Evolutionary conservation across 805 yeast genomes (phyloP).

Genomic region (Cephaloascus albidus): DNA sequence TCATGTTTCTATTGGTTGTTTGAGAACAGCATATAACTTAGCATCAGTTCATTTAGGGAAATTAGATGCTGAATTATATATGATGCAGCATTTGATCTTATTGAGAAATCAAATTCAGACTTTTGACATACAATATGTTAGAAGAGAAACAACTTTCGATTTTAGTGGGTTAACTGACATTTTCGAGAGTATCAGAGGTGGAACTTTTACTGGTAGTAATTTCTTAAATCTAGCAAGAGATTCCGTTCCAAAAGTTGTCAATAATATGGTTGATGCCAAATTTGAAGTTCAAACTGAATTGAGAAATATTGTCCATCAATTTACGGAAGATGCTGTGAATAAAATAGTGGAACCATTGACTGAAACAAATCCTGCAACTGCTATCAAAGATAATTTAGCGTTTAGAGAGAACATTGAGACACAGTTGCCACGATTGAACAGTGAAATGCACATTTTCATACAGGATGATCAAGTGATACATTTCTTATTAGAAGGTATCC

Average conservation of each 20-base stretch:
- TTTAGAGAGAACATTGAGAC: conserved; percentile 40
- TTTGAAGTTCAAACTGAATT: conserved; percentile 66
- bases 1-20: conserved; percentile 61
- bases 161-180: conserved; percentile 62
- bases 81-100: conserved; percentile 62
- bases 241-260: conserved; percentile 70
- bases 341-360: conserved; percentile 37
- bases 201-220: conserved; percentile 10
- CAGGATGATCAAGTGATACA: conserved; percentile 42
- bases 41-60: conserved; percentile 37
- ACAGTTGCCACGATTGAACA: conserved; percentile 48
- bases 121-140: conserved; percentile 72
- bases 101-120: conserved; percentile 59
- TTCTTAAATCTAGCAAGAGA: conserved; percentile 48
- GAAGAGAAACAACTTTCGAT: conserved; percentile 69
- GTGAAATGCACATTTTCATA: conserved; percentile 44
- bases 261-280: conserved; percentile 71
- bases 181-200: conserved; percentile 22
- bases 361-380: conserved; percentile 13
- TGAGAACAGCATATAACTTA: conserved; percentile 42
- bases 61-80: conserved; percentile 53
- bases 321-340: conserved; percentile 42
- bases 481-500: conserved; percentile 54
- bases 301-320: conserved; percentile 58
- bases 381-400: conserved; percentile 19